phyloP scores from a whole-genome alignment of 805 yeast genomes.

The Teunomyces kruisii region DNA sequence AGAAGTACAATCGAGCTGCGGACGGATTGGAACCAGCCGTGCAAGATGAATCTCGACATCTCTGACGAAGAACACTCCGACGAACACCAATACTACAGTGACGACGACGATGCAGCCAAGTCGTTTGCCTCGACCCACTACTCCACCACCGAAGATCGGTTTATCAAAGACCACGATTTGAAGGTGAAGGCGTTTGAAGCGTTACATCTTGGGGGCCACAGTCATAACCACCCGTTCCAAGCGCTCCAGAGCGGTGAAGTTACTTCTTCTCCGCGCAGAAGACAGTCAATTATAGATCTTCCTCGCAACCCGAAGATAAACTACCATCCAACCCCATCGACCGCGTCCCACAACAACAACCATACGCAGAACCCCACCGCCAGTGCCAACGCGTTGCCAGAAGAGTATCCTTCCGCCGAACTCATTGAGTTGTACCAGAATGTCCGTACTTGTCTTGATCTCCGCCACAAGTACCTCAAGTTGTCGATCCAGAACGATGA shows the following conservation, averaged over 20 bases:
- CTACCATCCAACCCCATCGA: constrained; percentile 19
- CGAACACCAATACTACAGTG: constrained; percentile 10
- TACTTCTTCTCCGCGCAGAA: constrained; percentile 21
- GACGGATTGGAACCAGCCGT: neutral
- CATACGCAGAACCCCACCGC: constrained; percentile 12
- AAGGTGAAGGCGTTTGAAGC: constrained; percentile 60
- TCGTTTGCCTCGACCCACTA: constrained; percentile 52
- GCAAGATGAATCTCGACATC: constrained; percentile 5
- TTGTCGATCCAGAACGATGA: constrained; percentile 67
- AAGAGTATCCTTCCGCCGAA: constrained; percentile 67
- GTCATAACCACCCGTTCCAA: constrained; percentile 10
- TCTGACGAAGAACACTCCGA: constrained; percentile 5
- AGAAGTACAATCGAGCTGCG: neutral
- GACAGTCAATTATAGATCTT: constrained; percentile 41
- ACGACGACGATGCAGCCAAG: constrained; percentile 29
- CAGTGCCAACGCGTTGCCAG: constrained; percentile 28
- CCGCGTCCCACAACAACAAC: constrained; percentile 17
- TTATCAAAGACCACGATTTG: constrained; percentile 65
- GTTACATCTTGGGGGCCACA: constrained; percentile 23
- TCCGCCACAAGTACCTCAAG: constrained; percentile 74
- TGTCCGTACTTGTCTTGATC: constrained; percentile 62
- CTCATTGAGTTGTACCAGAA: constrained; percentile 61
- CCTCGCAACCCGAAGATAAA: constrained; percentile 23
- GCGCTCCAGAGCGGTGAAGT: constrained; percentile 22
- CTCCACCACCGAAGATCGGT: constrained; percentile 63